A percentile compares a stretch with the other conserved stretches of the same genome.
phyloP scores from a whole-genome alignment of 306 rosid genomes.

The Lathyrus aphaca region DNA sequence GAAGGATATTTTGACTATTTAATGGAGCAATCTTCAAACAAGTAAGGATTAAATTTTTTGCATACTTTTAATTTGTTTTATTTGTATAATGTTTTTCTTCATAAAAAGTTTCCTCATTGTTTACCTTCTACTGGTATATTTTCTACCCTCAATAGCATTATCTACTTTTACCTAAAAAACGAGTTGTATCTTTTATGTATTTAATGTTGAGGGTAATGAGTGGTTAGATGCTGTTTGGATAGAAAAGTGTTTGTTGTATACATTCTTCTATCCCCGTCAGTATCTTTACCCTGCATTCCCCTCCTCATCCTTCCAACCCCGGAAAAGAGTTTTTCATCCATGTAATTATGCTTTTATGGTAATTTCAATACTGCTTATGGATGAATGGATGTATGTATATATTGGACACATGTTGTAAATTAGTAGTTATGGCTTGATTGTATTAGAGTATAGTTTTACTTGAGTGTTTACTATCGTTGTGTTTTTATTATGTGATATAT shows the following conservation, averaged over 20 bases:
- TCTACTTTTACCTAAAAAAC: slow-evolving; percentile 11
- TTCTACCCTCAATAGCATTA: slow-evolving; percentile 11
- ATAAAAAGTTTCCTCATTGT: slow-evolving; percentile 19
- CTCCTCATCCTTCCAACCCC: slow-evolving; percentile 3
- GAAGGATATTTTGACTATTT: slow-evolving; percentile 95
- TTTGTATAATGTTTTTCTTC: slow-evolving; percentile 21
- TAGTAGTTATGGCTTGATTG: slow-evolving; percentile 7
- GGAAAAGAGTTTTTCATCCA: slow-evolving; percentile 3
- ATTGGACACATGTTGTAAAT: not conserved
- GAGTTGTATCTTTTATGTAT: slow-evolving; percentile 12
- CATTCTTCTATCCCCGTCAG: not conserved
- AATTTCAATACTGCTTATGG: slow-evolving; percentile 11
- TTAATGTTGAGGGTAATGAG: slow-evolving; percentile 14
- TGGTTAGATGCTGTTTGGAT: slow-evolving; percentile 28
- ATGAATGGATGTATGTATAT: slow-evolving; percentile 9
- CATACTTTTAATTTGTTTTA: slow-evolving; percentile 30
- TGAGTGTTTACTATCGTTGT: not conserved
- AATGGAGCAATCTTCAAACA: slow-evolving; percentile 86
- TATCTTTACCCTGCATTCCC: slow-evolving; percentile 12
- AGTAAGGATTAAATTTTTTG: slow-evolving; percentile 50
- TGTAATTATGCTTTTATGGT: not conserved
- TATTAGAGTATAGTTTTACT: slow-evolving; percentile 1
- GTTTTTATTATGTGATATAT: not conserved
- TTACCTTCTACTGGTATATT: slow-evolving; percentile 18
- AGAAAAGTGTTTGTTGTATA: slow-evolving; percentile 26